phyloP scores from a whole-genome alignment of 2,329 filamentous ascomycete species.

The Talaromyces sp. region DNA sequence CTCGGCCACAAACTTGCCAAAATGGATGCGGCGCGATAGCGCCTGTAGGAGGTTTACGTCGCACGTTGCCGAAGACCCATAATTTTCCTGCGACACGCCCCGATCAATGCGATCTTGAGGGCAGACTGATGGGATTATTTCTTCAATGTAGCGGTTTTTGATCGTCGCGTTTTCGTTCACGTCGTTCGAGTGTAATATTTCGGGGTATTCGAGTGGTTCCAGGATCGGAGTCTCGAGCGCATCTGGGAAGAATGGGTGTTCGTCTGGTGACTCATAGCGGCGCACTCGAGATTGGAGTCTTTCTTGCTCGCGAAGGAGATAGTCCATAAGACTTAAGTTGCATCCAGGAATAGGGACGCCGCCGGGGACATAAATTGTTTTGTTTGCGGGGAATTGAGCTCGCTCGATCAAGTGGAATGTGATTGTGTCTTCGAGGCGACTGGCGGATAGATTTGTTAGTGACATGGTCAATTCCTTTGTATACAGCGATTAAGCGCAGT shows the following conservation, averaged over 20 bases:
- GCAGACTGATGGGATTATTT: slow-evolving; percentile 80
- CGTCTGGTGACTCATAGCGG: slow-evolving; percentile 92
- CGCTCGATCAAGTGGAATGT: slow-evolving; percentile 95
- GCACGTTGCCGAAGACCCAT: slow-evolving; percentile 84
- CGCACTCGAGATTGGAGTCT: slow-evolving; percentile 86
- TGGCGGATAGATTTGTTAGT: slow-evolving; percentile 37
- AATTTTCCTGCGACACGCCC: slow-evolving; percentile 86
- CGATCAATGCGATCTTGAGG: slow-evolving; percentile 68
- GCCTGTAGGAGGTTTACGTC: slow-evolving; percentile 90
- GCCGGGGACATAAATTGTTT: slow-evolving; percentile 75
- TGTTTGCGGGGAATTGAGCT: slow-evolving; percentile 92
- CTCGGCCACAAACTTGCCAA: slow-evolving; percentile 97
- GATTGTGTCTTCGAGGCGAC: slow-evolving; percentile 94
- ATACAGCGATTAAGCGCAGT: neutral
- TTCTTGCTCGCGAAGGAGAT: slow-evolving; percentile 87
- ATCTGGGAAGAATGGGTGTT: slow-evolving; percentile 93
- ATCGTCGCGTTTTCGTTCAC: slow-evolving; percentile 88
- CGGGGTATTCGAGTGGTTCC: slow-evolving; percentile 80
- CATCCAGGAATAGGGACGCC: slow-evolving; percentile 72
- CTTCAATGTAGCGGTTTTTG: slow-evolving; percentile 74
- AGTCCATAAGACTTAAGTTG: slow-evolving; percentile 81
- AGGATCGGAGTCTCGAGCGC: slow-evolving; percentile 75
- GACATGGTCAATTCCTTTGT: neutral
- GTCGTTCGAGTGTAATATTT: slow-evolving; percentile 78
- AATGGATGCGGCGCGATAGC: slow-evolving; percentile 85